Evolutionary conservation across 1,284 basidiomycete species (phyloP).

Genomic region (Baeospora myosura): DNA sequence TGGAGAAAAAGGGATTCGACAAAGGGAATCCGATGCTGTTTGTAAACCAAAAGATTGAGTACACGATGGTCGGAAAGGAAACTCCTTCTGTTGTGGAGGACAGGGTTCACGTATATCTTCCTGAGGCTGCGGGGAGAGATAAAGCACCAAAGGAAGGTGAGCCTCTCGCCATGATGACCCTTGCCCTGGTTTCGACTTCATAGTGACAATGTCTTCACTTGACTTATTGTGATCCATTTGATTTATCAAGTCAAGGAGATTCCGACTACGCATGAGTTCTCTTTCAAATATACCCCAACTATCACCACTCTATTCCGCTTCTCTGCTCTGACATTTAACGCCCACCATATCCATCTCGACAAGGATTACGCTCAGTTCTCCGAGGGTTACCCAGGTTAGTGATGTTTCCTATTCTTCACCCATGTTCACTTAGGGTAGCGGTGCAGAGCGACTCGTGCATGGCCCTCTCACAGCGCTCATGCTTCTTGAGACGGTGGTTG

Average conservation of each 20-base stretch:
- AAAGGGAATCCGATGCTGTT: slow-evolving; percentile 65
- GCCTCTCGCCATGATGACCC: too few species aligned
- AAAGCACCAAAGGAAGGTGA: slow-evolving; percentile 35
- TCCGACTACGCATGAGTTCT: slow-evolving; percentile 47
- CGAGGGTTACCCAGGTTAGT: slow-evolving; percentile 70
- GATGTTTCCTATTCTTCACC: slow-evolving; percentile 2
- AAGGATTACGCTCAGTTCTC: slow-evolving; percentile 56
- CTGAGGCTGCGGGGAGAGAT: slow-evolving; percentile 13
- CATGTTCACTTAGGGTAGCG: slow-evolving; percentile 2
- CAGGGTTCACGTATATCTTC: slow-evolving; percentile 70
- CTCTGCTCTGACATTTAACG: slow-evolving; percentile 78
- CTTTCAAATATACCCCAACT: slow-evolving; percentile 59
- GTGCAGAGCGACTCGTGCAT: slow-evolving; percentile 69
- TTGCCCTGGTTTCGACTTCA: neutral
- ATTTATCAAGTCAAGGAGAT: slow-evolving; percentile 37
- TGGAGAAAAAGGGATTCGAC: slow-evolving; percentile 63
- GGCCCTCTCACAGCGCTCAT: slow-evolving; percentile 76
- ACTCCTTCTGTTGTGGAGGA: slow-evolving; percentile 56
- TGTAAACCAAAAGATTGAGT: slow-evolving; percentile 59
- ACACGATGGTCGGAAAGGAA: slow-evolving; percentile 31
- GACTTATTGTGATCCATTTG: slow-evolving; percentile 1
- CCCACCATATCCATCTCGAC: slow-evolving; percentile 69
- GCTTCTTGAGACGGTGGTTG: slow-evolving; percentile 56
- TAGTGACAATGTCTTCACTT: too few species aligned
- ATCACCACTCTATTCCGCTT: slow-evolving; percentile 75